These are phyloP conservation scores for Eucalyptus marginata DNA, from an alignment of 345 rosid genomes.

Conservation along the genomic window DNA sequence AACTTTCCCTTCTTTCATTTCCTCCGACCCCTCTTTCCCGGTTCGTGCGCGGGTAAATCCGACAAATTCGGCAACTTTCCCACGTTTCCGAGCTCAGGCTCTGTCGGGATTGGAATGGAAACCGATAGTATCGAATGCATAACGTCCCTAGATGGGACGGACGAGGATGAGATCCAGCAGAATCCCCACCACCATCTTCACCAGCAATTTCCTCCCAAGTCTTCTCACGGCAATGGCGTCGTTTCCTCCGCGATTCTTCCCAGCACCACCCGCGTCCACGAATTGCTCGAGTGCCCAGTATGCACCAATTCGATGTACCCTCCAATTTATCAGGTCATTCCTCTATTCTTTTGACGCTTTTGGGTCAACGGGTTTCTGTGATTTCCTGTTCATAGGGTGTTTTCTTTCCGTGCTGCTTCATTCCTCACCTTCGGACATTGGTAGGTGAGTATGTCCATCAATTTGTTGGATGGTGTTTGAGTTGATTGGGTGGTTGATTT, in stretches of 20 bases:
- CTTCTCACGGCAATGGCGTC: conserved; percentile 9
- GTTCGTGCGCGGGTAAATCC: not conserved
- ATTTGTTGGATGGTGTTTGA: not conserved
- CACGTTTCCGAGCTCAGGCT: not conserved
- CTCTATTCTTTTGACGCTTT: not conserved
- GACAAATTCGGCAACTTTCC: not conserved
- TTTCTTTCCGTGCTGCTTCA: not conserved
- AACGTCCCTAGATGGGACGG: conserved; percentile 55
- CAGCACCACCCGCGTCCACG: conserved; percentile 84
- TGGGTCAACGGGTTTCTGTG: not conserved
- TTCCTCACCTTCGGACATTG: not conserved
- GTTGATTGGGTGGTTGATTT: not conserved
- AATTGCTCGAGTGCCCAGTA: conserved; percentile 94
- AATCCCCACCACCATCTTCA: conserved; percentile 33
- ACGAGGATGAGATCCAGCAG: conserved; percentile 74
- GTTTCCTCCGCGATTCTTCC: conserved; percentile 37
- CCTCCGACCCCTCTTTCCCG: not conserved
- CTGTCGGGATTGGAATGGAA: conserved; percentile 34
- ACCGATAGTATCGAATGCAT: conserved; percentile 69
- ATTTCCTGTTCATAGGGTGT: not conserved
- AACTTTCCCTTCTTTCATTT: not conserved
- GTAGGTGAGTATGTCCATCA: not conserved
- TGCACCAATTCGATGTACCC: conserved; percentile 98
- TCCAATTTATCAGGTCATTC: conserved; percentile 85
- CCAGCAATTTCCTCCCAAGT: not conserved